phyloP scores from a whole-genome alignment of 2,329 filamentous ascomycete genomes.

The Monosporascus sp. region DNA sequence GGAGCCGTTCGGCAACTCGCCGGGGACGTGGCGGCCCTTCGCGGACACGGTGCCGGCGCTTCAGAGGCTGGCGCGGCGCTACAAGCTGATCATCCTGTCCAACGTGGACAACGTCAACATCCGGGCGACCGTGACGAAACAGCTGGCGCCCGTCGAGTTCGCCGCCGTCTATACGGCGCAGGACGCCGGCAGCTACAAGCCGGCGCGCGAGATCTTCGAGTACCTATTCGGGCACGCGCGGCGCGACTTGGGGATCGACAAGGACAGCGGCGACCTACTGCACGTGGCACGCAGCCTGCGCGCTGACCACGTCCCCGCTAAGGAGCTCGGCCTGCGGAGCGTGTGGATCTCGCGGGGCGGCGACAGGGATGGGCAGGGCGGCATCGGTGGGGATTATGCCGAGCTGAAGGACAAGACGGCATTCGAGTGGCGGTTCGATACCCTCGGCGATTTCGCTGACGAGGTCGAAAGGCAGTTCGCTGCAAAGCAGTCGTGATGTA shows the following conservation, averaged over 20 bases:
- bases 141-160: constrained; percentile 46
- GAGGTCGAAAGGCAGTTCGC: constrained; percentile 36
- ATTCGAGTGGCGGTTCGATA: constrained; percentile 34
- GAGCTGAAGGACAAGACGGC: constrained; percentile 23
- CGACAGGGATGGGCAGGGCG: constrained; percentile 19
- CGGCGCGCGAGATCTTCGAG: constrained; percentile 57
- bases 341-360: constrained; percentile 60
- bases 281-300: constrained; percentile 65
- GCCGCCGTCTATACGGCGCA: constrained; percentile 65
- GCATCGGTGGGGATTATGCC: constrained; percentile 10
- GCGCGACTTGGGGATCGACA: constrained; percentile 46
- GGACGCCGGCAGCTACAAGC: constrained; percentile 69
- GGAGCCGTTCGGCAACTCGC: constrained; percentile 44
- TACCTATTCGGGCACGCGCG: constrained; percentile 54
- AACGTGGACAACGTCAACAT: constrained; percentile 36
- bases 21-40: constrained; percentile 53
- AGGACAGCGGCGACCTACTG: constrained; percentile 48
- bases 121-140: constrained; percentile 20
- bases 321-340: constrained; percentile 52
- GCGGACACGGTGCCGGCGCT: constrained; percentile 52
- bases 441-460: constrained; percentile 33
- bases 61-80: constrained; percentile 40
- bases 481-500: constrained; percentile 9
- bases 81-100: constrained; percentile 55
- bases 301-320: constrained; percentile 63